Base-by-base conservation (phyloP, 352 stramenopile species). In the Globisporangium rhizosaccharum region DNA sequence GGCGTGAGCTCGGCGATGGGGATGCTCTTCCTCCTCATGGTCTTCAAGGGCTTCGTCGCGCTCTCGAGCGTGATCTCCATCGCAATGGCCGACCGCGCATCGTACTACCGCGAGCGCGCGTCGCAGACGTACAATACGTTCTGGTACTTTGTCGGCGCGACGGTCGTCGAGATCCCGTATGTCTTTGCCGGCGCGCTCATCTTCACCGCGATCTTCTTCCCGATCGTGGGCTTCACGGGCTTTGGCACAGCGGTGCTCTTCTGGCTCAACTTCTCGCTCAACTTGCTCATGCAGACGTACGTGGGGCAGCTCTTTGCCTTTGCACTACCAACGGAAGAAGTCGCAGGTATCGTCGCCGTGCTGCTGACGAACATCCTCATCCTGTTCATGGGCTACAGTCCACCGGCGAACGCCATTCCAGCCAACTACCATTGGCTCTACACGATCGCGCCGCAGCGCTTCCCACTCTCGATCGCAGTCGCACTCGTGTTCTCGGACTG, bases 31-130 rank as follows among this genome's bases (percentile, higher is more conserved):
- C 25, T 26, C 88, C 18, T 46, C 15, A 18, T 46, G 15, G 41
- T 46, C 11, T 46, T 46, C 41, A 46, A 46, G 14, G 41, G 41
- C 41, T 46, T 46, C 41, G 41, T 46, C 15, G 41, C 41, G 41
- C 18, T 46, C 41, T n/a, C 41, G 14, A 46, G 41, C 41, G 41
- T 46, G 41, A 46, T n/a, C 41, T 46, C 41, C 3, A 46, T 46
- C 41, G 14, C 41, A 3, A 46, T 46, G 15, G 15, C 15, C 4
- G 41, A 46, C 12, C 76, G 92, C 44, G 84, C 80, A 8, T 84
- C 88, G 0, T 98, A 87, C 59, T 97, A 97, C 73, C 70, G 88
- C 2, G 89, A 97, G 64, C 85, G 92, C 33, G 79, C 83, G n/a
- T 84, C 86, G 9, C 64, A 88, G 53, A 96, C 93, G 53, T 98